A percentile compares a stretch with the other conserved stretches of the same genome.
phyloP scores from a whole-genome alignment of 106 monocot species.

The Platanthera zijinensis region DNA sequence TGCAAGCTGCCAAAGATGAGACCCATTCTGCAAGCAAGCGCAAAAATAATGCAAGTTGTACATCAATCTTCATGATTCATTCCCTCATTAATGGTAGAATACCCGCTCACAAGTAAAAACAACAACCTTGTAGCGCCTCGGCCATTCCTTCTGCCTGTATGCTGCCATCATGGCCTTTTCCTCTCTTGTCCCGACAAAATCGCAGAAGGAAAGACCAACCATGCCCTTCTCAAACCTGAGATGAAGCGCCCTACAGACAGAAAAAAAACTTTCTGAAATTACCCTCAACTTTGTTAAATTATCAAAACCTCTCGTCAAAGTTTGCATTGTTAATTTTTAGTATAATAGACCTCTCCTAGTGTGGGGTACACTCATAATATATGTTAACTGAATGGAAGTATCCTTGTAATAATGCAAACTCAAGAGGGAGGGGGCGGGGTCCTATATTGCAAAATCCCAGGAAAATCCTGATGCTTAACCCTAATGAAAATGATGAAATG shows the following conservation, averaged over 20 bases:
- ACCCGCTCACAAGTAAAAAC: not conserved
- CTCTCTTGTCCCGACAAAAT: slow-evolving; percentile 97
- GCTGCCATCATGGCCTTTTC: slow-evolving; percentile 97
- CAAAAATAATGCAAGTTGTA: not conserved
- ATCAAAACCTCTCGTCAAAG: too few species aligned
- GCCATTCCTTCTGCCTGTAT: slow-evolving; percentile 96
- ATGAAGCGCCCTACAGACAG: slow-evolving; percentile 75
- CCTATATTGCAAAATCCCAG: too few species aligned
- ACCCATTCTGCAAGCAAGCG: slow-evolving; percentile 68
- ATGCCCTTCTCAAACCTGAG: slow-evolving; percentile 98
- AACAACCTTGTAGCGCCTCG: slow-evolving; percentile 82
- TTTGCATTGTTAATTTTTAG: too few species aligned
- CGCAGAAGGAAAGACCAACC: slow-evolving; percentile 98
- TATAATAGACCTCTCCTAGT: too few species aligned
- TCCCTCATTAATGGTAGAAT: not conserved
- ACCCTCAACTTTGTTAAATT: too few species aligned
- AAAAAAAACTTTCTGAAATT: not conserved
- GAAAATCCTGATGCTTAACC: too few species aligned
- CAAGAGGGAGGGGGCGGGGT: too few species aligned
- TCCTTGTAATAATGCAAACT: too few species aligned
- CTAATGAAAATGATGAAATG: not conserved
- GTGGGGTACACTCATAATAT: too few species aligned
- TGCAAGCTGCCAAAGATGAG: slow-evolving; percentile 88
- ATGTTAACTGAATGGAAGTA: too few species aligned
- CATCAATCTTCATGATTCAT: not conserved